Conservation (phyloP, 1,284 basidiomycete genomes). For the Rhodotorula sp. region DNA sequence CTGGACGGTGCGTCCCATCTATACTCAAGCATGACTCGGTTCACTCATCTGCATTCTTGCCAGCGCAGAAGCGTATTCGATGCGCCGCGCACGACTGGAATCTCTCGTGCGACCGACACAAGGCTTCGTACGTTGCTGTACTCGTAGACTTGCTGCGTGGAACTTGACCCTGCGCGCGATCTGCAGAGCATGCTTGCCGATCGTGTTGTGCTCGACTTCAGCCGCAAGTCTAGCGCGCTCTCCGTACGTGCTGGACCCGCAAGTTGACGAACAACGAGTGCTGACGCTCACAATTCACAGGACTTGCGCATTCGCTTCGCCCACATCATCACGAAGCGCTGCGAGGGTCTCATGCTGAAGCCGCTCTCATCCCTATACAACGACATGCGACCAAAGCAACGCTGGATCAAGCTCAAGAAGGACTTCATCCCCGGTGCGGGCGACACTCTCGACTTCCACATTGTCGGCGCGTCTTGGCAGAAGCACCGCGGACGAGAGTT, state of each 20-base stretch:
- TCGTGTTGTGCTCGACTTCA: constrained; percentile 55
- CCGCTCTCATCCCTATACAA: constrained; percentile 67
- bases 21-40: rapidly evolving
- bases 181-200: constrained; percentile 60
- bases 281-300: background rate
- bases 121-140: constrained; percentile 56
- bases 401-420: constrained; percentile 74
- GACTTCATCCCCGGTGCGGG: constrained; percentile 82
- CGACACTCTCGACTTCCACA: constrained; percentile 74
- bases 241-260: background rate
- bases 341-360: constrained; percentile 73
- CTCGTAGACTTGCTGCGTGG: background rate
- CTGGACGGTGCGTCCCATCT: constrained; percentile 50
- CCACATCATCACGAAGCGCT: constrained; percentile 30
- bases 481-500: constrained; percentile 72
- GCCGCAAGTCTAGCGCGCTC: constrained; percentile 41
- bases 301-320: constrained; percentile 35
- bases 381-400: constrained; percentile 55
- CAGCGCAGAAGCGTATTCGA: constrained; percentile 56
- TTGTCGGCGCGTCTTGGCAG: constrained; percentile 76
- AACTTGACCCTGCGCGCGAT: background rate
- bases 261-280: background rate
- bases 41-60: background rate
- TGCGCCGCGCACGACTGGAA: constrained; percentile 66
- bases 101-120: constrained; percentile 57